Conservation (phyloP, 805 yeast species). For the Alloascoidea hylecoeti region DNA sequence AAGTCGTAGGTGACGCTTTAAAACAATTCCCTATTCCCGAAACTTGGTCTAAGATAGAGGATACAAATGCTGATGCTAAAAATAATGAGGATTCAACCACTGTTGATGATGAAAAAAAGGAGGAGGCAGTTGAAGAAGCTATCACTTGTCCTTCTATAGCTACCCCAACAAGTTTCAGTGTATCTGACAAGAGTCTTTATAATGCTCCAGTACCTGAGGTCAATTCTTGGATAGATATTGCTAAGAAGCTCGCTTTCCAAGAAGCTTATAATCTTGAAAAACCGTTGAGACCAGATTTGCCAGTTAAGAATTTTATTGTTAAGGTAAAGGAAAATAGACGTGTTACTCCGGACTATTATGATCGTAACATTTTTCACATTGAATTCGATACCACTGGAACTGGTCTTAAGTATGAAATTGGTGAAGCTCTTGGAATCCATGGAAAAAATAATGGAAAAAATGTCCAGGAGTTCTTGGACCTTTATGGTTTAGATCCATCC, state of each 20-base stretch:
- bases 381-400: conserved; percentile 89
- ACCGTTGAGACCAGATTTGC: conserved; percentile 77
- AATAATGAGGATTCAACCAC: conserved; percentile 14
- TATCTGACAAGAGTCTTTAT: conserved; percentile 37
- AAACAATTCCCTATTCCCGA: conserved; percentile 23
- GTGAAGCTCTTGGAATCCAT: conserved; percentile 94
- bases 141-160: conserved; percentile 33
- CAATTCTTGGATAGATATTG: conserved; percentile 31
- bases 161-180: conserved; percentile 47
- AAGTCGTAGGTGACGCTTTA: conserved; percentile 12
- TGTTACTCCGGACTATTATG: conserved; percentile 79
- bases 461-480: conserved; percentile 55
- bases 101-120: conserved; percentile 11
- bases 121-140: conserved; percentile 11
- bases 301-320: conserved; percentile 72
- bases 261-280: conserved; percentile 57
- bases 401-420: conserved; percentile 82
- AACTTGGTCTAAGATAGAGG: conserved; percentile 19
- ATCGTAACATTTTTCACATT: conserved; percentile 91
- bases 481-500: conserved; percentile 60
- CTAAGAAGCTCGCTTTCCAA: conserved; percentile 62
- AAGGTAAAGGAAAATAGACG: conserved; percentile 87
- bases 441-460: conserved; percentile 62
- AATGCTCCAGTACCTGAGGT: conserved; percentile 28
- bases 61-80: conserved; percentile 18